Base-by-base conservation (phyloP, 1,284 basidiomycete species). In the Rhodotorula sp. region DNA sequence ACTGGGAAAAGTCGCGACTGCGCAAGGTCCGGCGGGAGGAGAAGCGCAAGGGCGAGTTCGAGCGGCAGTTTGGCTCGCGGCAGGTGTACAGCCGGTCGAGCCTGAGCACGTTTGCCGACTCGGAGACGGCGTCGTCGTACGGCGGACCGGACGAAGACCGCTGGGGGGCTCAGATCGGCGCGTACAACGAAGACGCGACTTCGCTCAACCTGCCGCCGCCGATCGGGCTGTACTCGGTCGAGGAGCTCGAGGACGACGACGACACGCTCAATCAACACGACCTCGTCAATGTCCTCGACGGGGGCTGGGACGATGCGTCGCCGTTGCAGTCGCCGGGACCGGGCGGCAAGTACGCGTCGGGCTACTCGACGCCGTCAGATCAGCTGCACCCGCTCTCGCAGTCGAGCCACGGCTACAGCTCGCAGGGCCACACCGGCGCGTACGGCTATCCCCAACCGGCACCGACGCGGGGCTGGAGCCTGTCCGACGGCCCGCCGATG, bases 1-100 rank as follows among this genome's bases (percentile, higher is more conserved):
- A 99, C 79, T 99, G 97, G 97, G 97, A 99, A 81, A 88, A 94
- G 54, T 96, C 92, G n/a, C 87, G 96, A 49, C 84, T 98, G 65
- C 90, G 95, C 71, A 98, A 98, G 83, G 78, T 94, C 58, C 89
- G 88, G 76, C 89, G 97, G 6, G 95, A 97, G 79, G 94, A 97
- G 79, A 88, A 90, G 78, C 86, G 94, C 62, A 84, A 90, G 77
- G 85, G 85, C 78, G 89, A 96, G 48, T 86, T 95, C 77, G 92
- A 93, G 79, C 87, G 90, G 59, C 81, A 86, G 63, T 88, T 77
- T 89, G 88, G 79, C 85, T 88, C 79, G 87, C 68, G 68, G 20
- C 68, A 65, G 2, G 72, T 71, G 52, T 90, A 79, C 86, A 87
- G 65, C 89, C 88, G 3, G 90, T 91, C 78, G 39, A 64, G 63